Base-by-base conservation (phyloP, 1,284 basidiomycete species). In the Ustilago loliicola region DNA sequence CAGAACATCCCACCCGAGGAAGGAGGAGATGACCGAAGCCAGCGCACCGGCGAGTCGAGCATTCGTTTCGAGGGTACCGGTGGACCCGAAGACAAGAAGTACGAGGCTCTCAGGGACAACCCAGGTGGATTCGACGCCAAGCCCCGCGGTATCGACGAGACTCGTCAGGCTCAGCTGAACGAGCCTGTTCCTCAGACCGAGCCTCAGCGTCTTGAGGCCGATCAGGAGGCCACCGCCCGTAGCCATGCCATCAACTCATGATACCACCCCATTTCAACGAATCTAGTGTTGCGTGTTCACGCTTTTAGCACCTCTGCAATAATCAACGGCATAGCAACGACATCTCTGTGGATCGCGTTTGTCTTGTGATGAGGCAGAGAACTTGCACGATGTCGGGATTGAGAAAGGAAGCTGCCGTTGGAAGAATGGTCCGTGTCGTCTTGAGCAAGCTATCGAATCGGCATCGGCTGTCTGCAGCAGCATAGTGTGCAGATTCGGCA, bases 1-100 rank as follows among this genome's bases (percentile, higher is more conserved):
- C 77, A 81, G 55, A 77, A 69, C 69, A 82, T 82, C 52, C 76
- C 77, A 30, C 77, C 81, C 15, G 77, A 80, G 48, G 81, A 82
- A 57, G 81, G 81, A 23, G 81, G 80, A 27, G 66, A 77, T 48
- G 66, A 71, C 65, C 69, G 74, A 21, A 60, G 63, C 40, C 74
- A 77, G 67, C 63, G 66, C 32, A 68, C 63, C 7, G 80, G 80
- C 63, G 74, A 81, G 65, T 73, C 68, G 17, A 78, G 76, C 69
- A 69, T 75, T 27, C 74, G 79, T 13, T 81, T 81, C 65, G 80
- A 82, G 50, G 78, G 80, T 53, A 56, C 63, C 8, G 80, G 80
- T 27, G 80, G 81, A 15, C 73, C 75, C 21, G 78, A 82, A 54
- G 80, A 82, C 66, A 80, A 79, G 64, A 80, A 72, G 69, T 64